Conservation (phyloP, 768 basidiomycete genomes). For the Epithele typhae region DNA sequence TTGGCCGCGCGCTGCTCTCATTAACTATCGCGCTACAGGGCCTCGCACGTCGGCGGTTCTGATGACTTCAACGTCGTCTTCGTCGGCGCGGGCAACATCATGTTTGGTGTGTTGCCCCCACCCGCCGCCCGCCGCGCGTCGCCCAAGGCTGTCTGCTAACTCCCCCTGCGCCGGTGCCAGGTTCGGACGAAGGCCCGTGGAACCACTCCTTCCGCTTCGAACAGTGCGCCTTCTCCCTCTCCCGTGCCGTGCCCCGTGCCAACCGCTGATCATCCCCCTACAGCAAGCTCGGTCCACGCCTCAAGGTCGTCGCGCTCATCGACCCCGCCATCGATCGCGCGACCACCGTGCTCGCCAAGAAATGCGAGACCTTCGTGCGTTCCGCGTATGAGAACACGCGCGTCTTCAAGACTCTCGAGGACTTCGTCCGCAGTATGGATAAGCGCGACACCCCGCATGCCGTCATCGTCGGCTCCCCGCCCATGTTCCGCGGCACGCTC, state of each 20-base stretch:
- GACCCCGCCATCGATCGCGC: conserved; percentile 88
- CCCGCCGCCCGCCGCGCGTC: not conserved
- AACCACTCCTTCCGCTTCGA: conserved; percentile 90
- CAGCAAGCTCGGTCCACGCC: conserved; percentile 91
- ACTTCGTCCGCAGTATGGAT: conserved; percentile 70
- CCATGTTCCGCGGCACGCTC: conserved; percentile 83
- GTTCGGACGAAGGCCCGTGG: conserved; percentile 87
- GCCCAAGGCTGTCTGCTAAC: not conserved
- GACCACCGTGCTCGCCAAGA: conserved; percentile 74
- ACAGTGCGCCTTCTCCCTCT: conserved; percentile 48
- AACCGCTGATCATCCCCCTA: not conserved
- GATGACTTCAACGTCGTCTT: conserved; percentile 92
- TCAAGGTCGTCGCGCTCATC: conserved; percentile 93
- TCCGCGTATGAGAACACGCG: conserved; percentile 90
- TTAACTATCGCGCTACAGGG: conserved; percentile 27
- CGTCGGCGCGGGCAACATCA: conserved; percentile 95
- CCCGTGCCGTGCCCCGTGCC: not conserved
- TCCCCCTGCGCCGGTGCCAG: conserved; percentile 31
- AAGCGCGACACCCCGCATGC: conserved; percentile 69
- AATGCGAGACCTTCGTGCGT: conserved; percentile 89
- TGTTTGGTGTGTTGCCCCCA: conserved; percentile 71
- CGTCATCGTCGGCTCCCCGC: conserved; percentile 88
- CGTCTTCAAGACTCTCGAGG: conserved; percentile 80
- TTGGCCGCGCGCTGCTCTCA: conserved; percentile 12
- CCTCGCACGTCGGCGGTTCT: conserved; percentile 49